phyloP scores from a whole-genome alignment of 106 monocot species.

The Apostasia ramifera region DNA sequence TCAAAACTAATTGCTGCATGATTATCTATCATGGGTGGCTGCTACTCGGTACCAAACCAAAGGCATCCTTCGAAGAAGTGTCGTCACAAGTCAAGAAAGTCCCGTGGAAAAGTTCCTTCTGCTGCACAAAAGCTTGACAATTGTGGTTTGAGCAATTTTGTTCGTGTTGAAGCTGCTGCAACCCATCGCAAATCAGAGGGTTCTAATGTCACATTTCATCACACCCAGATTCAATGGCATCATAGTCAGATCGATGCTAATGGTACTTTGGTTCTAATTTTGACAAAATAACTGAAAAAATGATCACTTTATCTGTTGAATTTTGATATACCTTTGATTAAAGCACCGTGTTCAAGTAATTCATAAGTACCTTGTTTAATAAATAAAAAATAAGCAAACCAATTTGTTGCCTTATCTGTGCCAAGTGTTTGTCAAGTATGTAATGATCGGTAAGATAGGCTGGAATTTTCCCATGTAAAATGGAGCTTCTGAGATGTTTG shows the following conservation, averaged over 20 bases:
- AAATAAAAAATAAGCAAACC: neutral
- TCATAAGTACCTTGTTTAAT: constrained; percentile 1
- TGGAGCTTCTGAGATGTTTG: too few species aligned
- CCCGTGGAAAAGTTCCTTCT: neutral
- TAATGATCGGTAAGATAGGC: too few species aligned
- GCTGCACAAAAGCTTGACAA: constrained; percentile 2
- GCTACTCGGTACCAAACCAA: constrained; percentile 10
- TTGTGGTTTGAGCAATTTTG: constrained; percentile 4
- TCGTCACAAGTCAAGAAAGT: constrained; percentile 11
- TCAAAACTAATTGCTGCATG: neutral
- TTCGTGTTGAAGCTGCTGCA: constrained; percentile 17
- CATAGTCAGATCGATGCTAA: constrained; percentile 40
- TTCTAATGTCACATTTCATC: constrained; percentile 53
- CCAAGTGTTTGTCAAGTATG: too few species aligned
- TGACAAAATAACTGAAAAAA: neutral
- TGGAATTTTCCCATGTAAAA: too few species aligned
- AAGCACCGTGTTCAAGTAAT: neutral
- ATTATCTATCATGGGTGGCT: constrained; percentile 20
- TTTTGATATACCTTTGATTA: neutral
- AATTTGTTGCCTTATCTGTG: neutral
- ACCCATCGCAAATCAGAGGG: constrained; percentile 32
- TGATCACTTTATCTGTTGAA: neutral
- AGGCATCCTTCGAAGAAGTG: neutral
- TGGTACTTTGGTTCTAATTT: constrained; percentile 15
- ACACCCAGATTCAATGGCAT: constrained; percentile 60